Conservation (phyloP, 352 stramenopile genomes). For the Blastocystis sp. region DNA sequence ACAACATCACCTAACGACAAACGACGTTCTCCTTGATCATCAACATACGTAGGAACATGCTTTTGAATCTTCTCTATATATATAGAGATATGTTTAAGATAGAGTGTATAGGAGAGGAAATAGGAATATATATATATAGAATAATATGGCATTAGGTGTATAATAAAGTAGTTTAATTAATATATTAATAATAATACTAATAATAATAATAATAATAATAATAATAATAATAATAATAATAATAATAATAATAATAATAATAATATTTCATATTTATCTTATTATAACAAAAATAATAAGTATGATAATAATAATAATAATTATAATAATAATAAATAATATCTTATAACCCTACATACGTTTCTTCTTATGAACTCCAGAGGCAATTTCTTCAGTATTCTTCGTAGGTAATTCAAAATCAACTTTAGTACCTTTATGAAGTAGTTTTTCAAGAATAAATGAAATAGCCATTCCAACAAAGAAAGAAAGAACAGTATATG, state of each 20-base stretch:
- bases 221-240: too few species aligned
- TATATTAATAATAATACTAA: too few species aligned
- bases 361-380: neutral
- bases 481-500: constrained; percentile 28
- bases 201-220: too few species aligned
- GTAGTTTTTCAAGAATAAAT: constrained; percentile 33
- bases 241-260: too few species aligned
- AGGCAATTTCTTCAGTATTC: neutral
- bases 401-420: constrained; percentile 7
- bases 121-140: neutral
- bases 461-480: constrained; percentile 39
- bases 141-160: too few species aligned
- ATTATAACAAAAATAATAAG: too few species aligned
- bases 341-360: too few species aligned
- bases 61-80: neutral
- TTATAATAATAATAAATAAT: too few species aligned
- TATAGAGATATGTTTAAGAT: neutral
- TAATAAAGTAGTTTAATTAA: too few species aligned
- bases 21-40: neutral
- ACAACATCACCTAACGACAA: constrained; percentile 3
- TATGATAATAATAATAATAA: too few species aligned
- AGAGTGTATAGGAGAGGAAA: neutral
- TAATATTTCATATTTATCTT: too few species aligned
- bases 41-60: neutral
- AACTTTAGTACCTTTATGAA: constrained; percentile 36